Percentiles rank a stretch among this genome's conserved stretches.
Evolutionary conservation across 331 rosid species (phyloP).

Genomic region (Phaseolus coccineus): DNA sequence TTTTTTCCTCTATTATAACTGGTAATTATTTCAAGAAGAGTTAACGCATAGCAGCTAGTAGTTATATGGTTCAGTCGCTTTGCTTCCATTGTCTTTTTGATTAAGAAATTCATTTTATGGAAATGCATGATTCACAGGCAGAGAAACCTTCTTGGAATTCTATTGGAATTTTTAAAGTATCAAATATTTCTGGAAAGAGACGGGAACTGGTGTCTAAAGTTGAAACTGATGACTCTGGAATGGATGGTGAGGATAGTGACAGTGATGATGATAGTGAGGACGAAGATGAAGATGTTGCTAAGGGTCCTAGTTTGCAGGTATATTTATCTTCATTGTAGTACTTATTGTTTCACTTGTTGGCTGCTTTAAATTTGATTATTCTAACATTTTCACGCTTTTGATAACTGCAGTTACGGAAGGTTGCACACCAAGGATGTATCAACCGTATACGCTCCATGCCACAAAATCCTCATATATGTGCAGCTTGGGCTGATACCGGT

Average conservation of each 20-base stretch:
- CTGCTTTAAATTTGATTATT: slow-evolving; percentile 23
- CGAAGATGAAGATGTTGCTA: slow-evolving; percentile 57
- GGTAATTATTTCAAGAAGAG: slow-evolving; percentile 9
- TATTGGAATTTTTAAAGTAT: slow-evolving; percentile 80
- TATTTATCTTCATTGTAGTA: slow-evolving; percentile 17
- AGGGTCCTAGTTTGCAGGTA: slow-evolving; percentile 76
- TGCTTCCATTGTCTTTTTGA: slow-evolving; percentile 24
- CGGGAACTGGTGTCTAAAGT: slow-evolving; percentile 77
- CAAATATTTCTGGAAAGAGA: slow-evolving; percentile 87
- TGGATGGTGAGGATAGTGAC: slow-evolving; percentile 78
- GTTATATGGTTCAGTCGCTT: slow-evolving; percentile 9
- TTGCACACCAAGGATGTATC: slow-evolving; percentile 80
- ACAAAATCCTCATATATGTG: slow-evolving; percentile 91
- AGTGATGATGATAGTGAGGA: slow-evolving; percentile 78
- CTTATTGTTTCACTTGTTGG: slow-evolving; percentile 20
- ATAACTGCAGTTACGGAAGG: slow-evolving; percentile 73
- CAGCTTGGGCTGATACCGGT: slow-evolving; percentile 92
- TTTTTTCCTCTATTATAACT: not conserved
- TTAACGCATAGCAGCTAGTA: not conserved
- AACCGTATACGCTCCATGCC: slow-evolving; percentile 92
- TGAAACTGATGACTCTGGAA: slow-evolving; percentile 59
- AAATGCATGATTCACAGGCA: slow-evolving; percentile 64
- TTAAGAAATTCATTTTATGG: slow-evolving; percentile 32
- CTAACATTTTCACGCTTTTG: slow-evolving; percentile 39
- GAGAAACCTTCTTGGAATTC: slow-evolving; percentile 81